A percentile compares a stretch with the other conserved stretches of the same genome.
These are phyloP conservation scores for Elongisporangium undulatum DNA, from an alignment of 352 stramenopile species.

Conservation along the genomic window DNA sequence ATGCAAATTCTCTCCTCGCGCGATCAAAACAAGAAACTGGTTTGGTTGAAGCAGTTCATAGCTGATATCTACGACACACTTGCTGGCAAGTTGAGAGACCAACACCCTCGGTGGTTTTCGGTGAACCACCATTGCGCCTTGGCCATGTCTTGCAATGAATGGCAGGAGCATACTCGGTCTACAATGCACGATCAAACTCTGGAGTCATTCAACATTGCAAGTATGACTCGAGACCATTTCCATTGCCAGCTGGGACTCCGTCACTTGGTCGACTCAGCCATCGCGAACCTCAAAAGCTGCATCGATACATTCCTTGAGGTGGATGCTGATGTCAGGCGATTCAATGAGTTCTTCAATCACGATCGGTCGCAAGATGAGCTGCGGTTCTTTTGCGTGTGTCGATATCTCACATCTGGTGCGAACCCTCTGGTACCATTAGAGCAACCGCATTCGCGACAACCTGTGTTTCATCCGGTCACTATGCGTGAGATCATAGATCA, in stretches of 20 bases:
- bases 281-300: slow-evolving; percentile 19
- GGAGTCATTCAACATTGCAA: slow-evolving; percentile 24
- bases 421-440: background rate
- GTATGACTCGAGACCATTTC: slow-evolving; percentile 56
- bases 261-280: slow-evolving; percentile 43
- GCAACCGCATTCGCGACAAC: slow-evolving; percentile 22
- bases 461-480: slow-evolving; percentile 38
- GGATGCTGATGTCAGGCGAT: slow-evolving; percentile 54
- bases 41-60: slow-evolving; percentile 65
- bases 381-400: slow-evolving; percentile 55
- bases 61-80: slow-evolving; percentile 65
- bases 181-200: slow-evolving; percentile 7
- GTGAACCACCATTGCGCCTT: slow-evolving; percentile 36
- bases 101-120: slow-evolving; percentile 11
- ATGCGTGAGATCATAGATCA: slow-evolving; percentile 60
- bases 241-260: slow-evolving; percentile 52
- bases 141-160: slow-evolving; percentile 43
- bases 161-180: slow-evolving; percentile 16
- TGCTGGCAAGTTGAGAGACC: slow-evolving; percentile 38
- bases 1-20: slow-evolving; percentile 26
- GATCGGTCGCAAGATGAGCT: slow-evolving; percentile 54
- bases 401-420: slow-evolving; percentile 18
- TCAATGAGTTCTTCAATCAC: slow-evolving; percentile 45
- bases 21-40: slow-evolving; percentile 44
- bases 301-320: slow-evolving; percentile 32